phyloP scores from a whole-genome alignment of 2,329 filamentous ascomycete species.

The Calonectria montana region DNA sequence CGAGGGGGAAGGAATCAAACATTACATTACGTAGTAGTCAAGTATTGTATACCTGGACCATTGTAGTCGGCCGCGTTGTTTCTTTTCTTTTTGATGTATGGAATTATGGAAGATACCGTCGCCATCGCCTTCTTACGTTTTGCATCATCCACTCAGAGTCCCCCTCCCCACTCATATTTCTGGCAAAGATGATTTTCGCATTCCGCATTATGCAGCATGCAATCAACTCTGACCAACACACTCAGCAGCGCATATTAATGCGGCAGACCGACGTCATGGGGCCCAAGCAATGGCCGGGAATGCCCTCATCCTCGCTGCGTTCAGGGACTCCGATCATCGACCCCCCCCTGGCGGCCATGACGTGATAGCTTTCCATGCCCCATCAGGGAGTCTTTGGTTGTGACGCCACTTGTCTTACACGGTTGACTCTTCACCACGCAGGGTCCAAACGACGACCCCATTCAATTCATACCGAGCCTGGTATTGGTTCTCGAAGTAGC shows the following conservation, averaged over 20 bases:
- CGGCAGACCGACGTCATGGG: not conserved
- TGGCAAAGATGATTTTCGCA: not conserved
- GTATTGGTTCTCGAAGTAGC: not conserved
- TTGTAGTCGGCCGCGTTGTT: not conserved
- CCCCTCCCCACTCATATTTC: not conserved
- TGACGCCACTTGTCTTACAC: conserved; percentile 10
- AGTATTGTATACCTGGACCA: not conserved
- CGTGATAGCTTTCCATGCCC: not conserved
- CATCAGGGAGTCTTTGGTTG: not conserved
- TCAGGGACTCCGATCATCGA: not conserved
- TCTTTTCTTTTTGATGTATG: not conserved
- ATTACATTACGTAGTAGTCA: not conserved
- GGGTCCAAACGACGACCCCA: not conserved
- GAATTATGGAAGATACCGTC: not conserved
- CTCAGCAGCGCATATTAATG: not conserved
- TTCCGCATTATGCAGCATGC: not conserved
- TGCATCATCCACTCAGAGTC: not conserved
- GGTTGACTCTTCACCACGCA: not conserved
- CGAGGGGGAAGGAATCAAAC: not conserved
- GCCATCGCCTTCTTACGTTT: not conserved
- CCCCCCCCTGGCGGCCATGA: not conserved
- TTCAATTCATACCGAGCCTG: not conserved
- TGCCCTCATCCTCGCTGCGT: not conserved
- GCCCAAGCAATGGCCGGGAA: not conserved
- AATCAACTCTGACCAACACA: not conserved